Evolutionary conservation across 345 rosid species (phyloP), one percentile per base, ranked within the genome.

Genomic region (Pugionium dolabratum): DNA sequence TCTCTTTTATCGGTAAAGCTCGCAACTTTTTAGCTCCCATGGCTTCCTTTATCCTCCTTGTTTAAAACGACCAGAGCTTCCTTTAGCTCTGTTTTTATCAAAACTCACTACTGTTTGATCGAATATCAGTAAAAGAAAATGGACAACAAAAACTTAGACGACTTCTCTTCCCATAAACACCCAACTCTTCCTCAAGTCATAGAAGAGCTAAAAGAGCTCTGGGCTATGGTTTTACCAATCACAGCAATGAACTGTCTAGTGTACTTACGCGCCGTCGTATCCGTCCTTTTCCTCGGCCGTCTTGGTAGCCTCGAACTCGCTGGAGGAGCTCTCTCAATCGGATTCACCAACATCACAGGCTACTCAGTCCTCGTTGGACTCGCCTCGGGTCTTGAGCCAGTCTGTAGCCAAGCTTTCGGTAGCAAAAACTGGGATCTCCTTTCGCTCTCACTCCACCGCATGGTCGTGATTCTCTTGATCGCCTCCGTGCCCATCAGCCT

Each of bases 281-380:
- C 99, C 9, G 99, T 93, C 7, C 74, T 90, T 51, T 93, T 93
- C 75, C 65, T 93, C 9, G 99, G 97, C 33, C 80, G 96, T 25
- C 89, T 94, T 9, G 99, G 99, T 9, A 94, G 97, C 62, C 75
- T 90, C 28, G 95, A 94, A 76, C 84, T 94, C 2, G 99, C 99
- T 4, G 99, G 99, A 4, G 99, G 99, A 51, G 95, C 97, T 26
- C 89, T 94, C 7, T 80, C 96, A 4, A 94, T 94, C 66, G 99
- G 99, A 2, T 94, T 94, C 78, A 94, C 99, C 5, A 94, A 94
- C 84, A 94, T 94, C 67, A 94, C 99, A 0, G 99, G 99, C 18
- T 90, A 94, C 86, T 94, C 99, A 4, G 97, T 94, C 55, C 81
- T 94, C 1, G 86, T 82, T 5, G 99, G 99, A 3, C 83, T 94